Percentiles rank a stretch among this genome's conserved stretches.
These are phyloP conservation scores for Hemisphaericaspora subhashii DNA, from an alignment of 1,139 yeast species.

Conservation along the genomic window DNA sequence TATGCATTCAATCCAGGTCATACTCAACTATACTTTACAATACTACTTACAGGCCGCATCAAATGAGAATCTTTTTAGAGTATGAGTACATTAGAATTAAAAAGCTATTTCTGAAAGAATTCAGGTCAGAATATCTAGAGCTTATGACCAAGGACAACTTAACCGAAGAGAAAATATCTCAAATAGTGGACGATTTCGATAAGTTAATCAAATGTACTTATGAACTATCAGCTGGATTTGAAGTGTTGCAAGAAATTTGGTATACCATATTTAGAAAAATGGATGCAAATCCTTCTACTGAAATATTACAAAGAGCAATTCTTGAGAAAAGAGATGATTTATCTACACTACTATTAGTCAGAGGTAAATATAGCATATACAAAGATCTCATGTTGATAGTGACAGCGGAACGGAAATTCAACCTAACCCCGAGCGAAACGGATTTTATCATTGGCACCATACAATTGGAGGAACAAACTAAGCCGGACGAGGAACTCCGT, in stretches of 20 bases:
- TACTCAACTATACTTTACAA: background rate
- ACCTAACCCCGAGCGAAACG: background rate
- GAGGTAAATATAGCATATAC: slow-evolving; percentile 2
- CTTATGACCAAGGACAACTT: too few relatives aligned
- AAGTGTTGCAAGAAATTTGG: slow-evolving; percentile 9
- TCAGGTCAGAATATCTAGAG: too few relatives aligned
- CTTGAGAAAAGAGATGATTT: slow-evolving; percentile 5
- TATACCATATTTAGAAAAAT: slow-evolving; percentile 1
- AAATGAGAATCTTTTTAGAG: slow-evolving; percentile 6
- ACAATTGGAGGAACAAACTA: too few relatives aligned
- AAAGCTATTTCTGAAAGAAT: too few relatives aligned
- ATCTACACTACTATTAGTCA: slow-evolving; percentile 2
- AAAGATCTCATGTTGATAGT: too few relatives aligned
- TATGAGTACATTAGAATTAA: slow-evolving; percentile 16
- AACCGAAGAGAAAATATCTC: too few relatives aligned
- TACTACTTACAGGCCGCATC: too few relatives aligned
- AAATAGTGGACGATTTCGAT: too few relatives aligned
- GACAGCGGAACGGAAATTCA: too few relatives aligned
- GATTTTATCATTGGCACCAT: background rate
- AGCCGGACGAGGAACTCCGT: too few relatives aligned
- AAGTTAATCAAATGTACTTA: too few relatives aligned
- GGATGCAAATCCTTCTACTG: background rate
- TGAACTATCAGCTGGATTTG: too few relatives aligned
- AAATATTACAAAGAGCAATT: slow-evolving; percentile 2
- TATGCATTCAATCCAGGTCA: background rate